Evolutionary conservation across 2,329 filamentous ascomycete species (phyloP).

Genomic region (Ceratocystis alfenasii): DNA sequence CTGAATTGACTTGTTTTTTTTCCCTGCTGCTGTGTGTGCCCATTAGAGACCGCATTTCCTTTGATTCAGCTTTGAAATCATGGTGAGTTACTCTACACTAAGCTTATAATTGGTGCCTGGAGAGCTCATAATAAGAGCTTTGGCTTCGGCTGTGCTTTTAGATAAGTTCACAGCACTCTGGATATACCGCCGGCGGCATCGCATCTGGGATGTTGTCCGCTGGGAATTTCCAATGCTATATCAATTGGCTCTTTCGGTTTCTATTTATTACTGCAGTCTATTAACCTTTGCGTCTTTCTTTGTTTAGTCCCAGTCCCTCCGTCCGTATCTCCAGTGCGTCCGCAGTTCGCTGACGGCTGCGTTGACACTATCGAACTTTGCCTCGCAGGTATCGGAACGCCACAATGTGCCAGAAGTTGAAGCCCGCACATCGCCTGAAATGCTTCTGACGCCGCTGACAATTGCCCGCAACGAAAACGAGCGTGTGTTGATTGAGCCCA

Average conservation of each 20-base stretch:
- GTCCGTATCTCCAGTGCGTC: slow-evolving; percentile 92
- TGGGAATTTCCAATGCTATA: slow-evolving; percentile 4
- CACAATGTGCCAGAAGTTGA: slow-evolving; percentile 98
- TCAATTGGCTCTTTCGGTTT: slow-evolving; percentile 4
- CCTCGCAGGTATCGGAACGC: slow-evolving; percentile 87
- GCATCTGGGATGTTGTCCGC: slow-evolving; percentile 24
- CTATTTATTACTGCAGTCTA: background rate
- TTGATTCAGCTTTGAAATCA: background rate
- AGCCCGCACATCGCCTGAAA: slow-evolving; percentile 81
- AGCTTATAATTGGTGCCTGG: background rate
- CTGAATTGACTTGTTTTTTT: background rate
- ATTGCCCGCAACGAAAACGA: slow-evolving; percentile 95
- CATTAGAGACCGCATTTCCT: background rate
- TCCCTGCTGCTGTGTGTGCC: background rate
- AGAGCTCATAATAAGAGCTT: background rate
- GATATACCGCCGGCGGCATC: slow-evolving; percentile 10
- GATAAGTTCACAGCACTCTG: slow-evolving; percentile 16
- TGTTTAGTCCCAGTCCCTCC: slow-evolving; percentile 78
- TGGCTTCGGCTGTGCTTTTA: background rate
- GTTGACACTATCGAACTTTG: slow-evolving; percentile 83
- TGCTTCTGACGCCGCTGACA: slow-evolving; percentile 79
- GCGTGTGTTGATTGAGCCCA: slow-evolving; percentile 88
- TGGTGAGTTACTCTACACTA: slow-evolving; percentile 6
- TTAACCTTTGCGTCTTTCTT: slow-evolving; percentile 14
- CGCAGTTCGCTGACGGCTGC: slow-evolving; percentile 88